Conservation (phyloP, 768 basidiomycete species). For the Trametes meyenii region DNA sequence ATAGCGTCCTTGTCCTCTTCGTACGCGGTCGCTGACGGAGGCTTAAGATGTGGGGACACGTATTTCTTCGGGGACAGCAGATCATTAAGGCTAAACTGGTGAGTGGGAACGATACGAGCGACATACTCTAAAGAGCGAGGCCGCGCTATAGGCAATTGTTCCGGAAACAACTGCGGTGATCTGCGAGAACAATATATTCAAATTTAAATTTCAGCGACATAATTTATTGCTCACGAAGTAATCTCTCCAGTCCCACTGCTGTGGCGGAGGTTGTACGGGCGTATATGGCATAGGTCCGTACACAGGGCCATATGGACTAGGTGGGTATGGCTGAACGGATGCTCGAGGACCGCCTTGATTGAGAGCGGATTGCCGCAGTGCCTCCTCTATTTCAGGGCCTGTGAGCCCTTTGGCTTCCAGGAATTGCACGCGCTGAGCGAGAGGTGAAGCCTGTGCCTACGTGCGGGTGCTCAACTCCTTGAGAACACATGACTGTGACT, state of each 20-base stretch:
- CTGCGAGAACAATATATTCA: constrained; percentile 42
- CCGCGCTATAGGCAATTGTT: constrained; percentile 76
- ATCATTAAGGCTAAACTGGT: not conserved
- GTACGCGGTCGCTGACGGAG: constrained; percentile 86
- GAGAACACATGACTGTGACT: not conserved
- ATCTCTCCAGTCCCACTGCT: constrained; percentile 92
- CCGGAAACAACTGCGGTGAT: constrained; percentile 94
- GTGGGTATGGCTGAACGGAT: constrained; percentile 24
- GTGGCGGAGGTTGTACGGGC: constrained; percentile 44
- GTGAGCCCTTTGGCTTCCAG: constrained; percentile 94
- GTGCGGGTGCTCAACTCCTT: not conserved
- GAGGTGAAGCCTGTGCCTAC: constrained; percentile 75
- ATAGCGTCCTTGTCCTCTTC: constrained; percentile 86
- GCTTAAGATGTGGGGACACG: constrained; percentile 85
- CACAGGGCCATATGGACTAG: constrained; percentile 39
- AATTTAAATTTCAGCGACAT: constrained; percentile 30
- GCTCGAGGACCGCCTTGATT: constrained; percentile 26
- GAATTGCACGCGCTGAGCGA: constrained; percentile 88
- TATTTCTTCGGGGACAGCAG: constrained; percentile 68
- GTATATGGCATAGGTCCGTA: constrained; percentile 50
- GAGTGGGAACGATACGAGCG: not conserved
- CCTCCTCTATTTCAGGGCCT: constrained; percentile 81
- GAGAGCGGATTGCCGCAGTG: constrained; percentile 63
- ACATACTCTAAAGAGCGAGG: constrained; percentile 75
- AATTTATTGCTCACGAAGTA: constrained; percentile 73